These are phyloP conservation scores for Nicotiana tomentosiformis DNA, from an alignment of 257 asterid genomes.

Conservation along the genomic window DNA sequence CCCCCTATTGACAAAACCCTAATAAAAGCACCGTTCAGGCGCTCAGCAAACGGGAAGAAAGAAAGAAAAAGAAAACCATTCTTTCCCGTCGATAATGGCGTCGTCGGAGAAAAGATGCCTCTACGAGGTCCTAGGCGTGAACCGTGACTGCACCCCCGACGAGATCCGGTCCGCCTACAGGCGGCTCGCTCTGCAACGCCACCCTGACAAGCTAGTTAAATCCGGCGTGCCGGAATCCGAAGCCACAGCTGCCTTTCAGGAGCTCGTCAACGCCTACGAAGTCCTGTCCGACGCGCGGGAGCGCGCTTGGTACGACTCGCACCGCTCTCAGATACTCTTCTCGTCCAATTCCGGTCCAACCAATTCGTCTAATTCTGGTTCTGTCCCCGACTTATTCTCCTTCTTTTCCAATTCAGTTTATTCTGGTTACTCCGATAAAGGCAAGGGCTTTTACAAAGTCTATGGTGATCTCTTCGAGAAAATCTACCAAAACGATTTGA, in stretches of 20 bases:
- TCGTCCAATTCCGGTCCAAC: conserved; percentile 25
- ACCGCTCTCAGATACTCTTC: conserved; percentile 83
- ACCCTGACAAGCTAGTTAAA: conserved; percentile 83
- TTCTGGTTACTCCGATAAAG: conserved; percentile 73
- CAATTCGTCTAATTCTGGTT: conserved; percentile 24
- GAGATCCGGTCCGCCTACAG: conserved; percentile 85
- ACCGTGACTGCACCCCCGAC: conserved; percentile 65
- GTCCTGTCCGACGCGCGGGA: conserved; percentile 83
- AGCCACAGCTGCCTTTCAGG: conserved; percentile 90
- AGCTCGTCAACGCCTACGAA: conserved; percentile 89
- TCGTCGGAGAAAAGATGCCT: conserved; percentile 79
- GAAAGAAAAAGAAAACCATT: neutral
- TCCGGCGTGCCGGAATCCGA: conserved; percentile 83
- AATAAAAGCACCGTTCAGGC: neutral
- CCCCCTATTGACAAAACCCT: neutral
- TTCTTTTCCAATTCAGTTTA: conserved; percentile 79
- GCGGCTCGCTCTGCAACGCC: conserved; percentile 93
- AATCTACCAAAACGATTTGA: conserved; percentile 59
- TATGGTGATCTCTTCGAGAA: conserved; percentile 69
- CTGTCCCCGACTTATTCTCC: conserved; percentile 64
- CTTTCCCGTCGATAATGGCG: conserved; percentile 33
- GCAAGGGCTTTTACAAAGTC: conserved; percentile 81
- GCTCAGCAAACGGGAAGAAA: neutral
- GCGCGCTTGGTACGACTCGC: conserved; percentile 95
- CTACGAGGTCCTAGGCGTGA: conserved; percentile 75